Base-by-base conservation (phyloP, 768 basidiomycete genomes). In the Xerocomellus amylosporus region DNA sequence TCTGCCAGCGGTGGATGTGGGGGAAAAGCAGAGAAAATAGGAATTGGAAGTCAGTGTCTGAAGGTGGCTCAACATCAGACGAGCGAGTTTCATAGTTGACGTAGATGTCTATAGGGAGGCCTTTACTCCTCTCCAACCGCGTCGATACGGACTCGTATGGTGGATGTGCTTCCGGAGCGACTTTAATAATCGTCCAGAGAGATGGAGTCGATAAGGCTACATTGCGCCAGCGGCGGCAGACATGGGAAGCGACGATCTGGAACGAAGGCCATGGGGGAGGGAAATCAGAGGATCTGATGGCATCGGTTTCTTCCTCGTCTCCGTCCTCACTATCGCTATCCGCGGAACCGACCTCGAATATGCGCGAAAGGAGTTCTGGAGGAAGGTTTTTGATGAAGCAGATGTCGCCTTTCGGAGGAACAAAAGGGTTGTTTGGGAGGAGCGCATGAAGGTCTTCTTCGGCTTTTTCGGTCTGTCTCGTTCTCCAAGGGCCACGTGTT, bases 171-270 rank as follows among this genome's bases (percentile, higher is more conserved):
- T 57, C 41, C 5, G 48, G 24, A 15, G 19, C 10, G 20, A 70
- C 53, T 0, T 9, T 5, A 41, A 87, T 71, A 26, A 51, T 67
- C 8, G 79, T 79, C 86, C 86, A 87, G 15, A 87, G 74, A 13
- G 71, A 69, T 2, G 83, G 80, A 0, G 80, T 79, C 19, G 77
- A 76, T 30, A 85, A 51, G 5, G 83, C 78, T 4, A 76, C 59
- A 28, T 69, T 70, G 43, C 85, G 81, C 85, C 85, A 87, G 51
- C 77, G 81, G 22, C 61, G 70, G 65, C 85, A 86, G 22, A 50
- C 49, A 42, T 26, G 15, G 14, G 49, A 33, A 13, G 34, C 22
- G 15, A 84, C 73, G 26, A 82, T 71, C 59, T 80, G 77, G 62
- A 83, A 85, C 2, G 73, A 53, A 36, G 67, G 69, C 45, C 40